Base-by-base conservation (phyloP, 805 yeast genomes). In the Lipomyces anomalus region DNA sequence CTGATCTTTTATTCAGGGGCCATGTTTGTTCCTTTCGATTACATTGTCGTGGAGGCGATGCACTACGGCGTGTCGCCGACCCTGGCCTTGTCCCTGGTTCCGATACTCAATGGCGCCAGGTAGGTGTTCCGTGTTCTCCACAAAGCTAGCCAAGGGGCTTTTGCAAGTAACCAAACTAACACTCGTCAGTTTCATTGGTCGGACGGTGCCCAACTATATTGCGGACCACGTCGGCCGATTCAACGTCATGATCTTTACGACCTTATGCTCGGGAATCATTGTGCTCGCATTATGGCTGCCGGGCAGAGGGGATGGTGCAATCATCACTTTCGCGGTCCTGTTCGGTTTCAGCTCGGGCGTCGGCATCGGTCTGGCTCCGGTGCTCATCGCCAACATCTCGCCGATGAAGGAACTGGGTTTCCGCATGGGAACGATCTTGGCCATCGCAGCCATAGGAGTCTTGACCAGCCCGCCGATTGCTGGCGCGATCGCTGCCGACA, bases 341-440 rank as follows among this genome's bases (percentile, higher is more conserved):
- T 58, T 57, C 39, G 70, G 70, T 1, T 55, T 62, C 43, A 51
- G 59, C 41, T 52, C 62, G 4, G 69, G 70, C 7, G 60, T 66
- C 1, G 46, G 59, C 11, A 62, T 63, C 18, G 62, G 65, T 5
- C 46, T 66, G 21, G 59, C 60, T 2, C 67, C 68, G 0, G 61
- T 64, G 1, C 51, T 62, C 22, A 54, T 62, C 1, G 64, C 67
- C 1, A 46, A 53, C 29, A 49, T 49, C 38, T 59, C 63, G 9
- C 48, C 57, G 29, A 46, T 63, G 26, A 47, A 54, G 17, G 47
- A 57, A n/a, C 52, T 61, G 17, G 67, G 67, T 7, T 53, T 52
- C n/a, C 53, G 67, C 4, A 84, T 85, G 85, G 84, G 84, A 2
- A 44, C 78, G 37, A 74, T 85, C 1, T 69, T 84, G 35, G 67